Evolutionary conservation across 2,329 filamentous ascomycete species (phyloP), one percentile per base, ranked within the genome.

Genomic region (Blumeria hordei): DNA sequence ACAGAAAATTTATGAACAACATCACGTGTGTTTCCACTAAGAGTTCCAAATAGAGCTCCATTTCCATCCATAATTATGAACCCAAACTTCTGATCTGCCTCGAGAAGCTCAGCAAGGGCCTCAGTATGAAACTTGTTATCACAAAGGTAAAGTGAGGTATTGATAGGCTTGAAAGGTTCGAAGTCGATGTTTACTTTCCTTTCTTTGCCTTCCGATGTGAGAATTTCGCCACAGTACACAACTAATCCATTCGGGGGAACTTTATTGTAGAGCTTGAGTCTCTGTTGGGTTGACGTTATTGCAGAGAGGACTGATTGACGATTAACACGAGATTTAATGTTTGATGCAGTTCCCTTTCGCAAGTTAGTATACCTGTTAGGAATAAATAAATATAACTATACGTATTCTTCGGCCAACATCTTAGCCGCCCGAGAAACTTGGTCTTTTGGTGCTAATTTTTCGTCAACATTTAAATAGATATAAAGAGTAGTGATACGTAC

Each of bases 1-100:
- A 98, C 92, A 18, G 85, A 87, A 73, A 98, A 94, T 72, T 98
- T 98, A 74, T 98, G 92, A 54, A 96, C 77, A 53, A 98, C 78
- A 64, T 98, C 93, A 68, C 92, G 82, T 37, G 92, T 98, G 71
- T 98, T 98, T 63, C 92, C 93, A 65, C 88, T 94, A 44, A 98
- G 76, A 0, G 92, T 98, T 64, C 92, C 92, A 63, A 98, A 98
- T 34, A 98, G 80, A 45, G 92, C 86, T 64, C 92, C 93, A 71
- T 98, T 98, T 73, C 92, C 92, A 68, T 98, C 92, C 92, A 98
- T 98, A 72, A 98, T 83, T 69, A 98, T 98, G 73, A 98, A 98
- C 55, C 92, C 92, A 64, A 98, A 98, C 71, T 94, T 95, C 72
- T 96, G 92, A 69, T 98, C 92, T 16, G 90, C 95, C 72, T 98